Percentiles rank a stretch among this genome's conserved stretches.
These are phyloP conservation scores for Stropharia rugosoannulata DNA, from an alignment of 768 basidiomycete species.

Conservation along the genomic window DNA sequence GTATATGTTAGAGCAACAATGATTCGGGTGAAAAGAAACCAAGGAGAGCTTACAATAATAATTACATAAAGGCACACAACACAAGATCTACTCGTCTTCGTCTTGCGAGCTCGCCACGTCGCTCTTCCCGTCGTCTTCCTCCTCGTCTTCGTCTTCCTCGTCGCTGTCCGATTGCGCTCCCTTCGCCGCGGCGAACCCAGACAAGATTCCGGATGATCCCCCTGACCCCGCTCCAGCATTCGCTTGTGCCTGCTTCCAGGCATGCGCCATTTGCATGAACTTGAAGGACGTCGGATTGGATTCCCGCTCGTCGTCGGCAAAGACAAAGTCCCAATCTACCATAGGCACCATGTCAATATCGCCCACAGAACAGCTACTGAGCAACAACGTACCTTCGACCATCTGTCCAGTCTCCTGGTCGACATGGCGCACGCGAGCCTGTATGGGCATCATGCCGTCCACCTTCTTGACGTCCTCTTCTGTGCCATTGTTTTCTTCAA, in stretches of 20 bases:
- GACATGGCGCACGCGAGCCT: constrained; percentile 49
- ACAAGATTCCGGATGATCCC: constrained; percentile 67
- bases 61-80: too few species aligned
- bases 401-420: constrained; percentile 84
- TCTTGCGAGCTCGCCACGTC: constrained; percentile 40
- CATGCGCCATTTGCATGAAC: constrained; percentile 93
- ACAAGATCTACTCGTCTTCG: constrained; percentile 7
- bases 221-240: constrained; percentile 91
- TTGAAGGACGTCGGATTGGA: constrained; percentile 93
- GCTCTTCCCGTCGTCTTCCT: constrained; percentile 41
- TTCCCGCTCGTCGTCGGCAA: constrained; percentile 94
- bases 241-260: constrained; percentile 84
- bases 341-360: constrained; percentile 25
- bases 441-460: constrained; percentile 87
- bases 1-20: too few species aligned
- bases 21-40: too few species aligned
- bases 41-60: too few species aligned
- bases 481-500: constrained; percentile 81
- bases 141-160: constrained; percentile 35
- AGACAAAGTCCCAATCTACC: constrained; percentile 91
- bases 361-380: background rate
- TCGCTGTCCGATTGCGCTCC: constrained; percentile 24
- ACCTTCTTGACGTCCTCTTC: constrained; percentile 77
- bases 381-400: constrained; percentile 67
- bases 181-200: constrained; percentile 77